Conservation (phyloP, 306 rosid species). For the Cucurbita argyrosperma region DNA sequence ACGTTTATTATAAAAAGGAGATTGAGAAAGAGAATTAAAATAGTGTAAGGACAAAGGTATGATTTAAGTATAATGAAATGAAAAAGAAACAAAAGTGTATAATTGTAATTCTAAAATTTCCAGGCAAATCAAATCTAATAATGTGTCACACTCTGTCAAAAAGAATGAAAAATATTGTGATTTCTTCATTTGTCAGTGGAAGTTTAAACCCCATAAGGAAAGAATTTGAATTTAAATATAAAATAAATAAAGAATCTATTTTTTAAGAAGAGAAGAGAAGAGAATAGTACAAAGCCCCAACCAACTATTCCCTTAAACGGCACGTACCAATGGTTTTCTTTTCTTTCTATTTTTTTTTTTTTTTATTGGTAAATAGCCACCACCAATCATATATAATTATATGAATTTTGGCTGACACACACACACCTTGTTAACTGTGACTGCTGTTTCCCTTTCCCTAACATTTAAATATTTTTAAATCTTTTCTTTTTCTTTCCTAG, state of each 20-base stretch:
- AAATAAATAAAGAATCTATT: not conserved
- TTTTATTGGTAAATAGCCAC: not conserved
- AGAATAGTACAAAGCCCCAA: not conserved
- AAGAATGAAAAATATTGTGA: not conserved
- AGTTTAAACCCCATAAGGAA: not conserved
- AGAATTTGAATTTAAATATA: not conserved
- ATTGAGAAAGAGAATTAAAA: not conserved
- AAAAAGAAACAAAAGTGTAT: not conserved
- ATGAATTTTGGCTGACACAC: not conserved
- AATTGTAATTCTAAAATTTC: not conserved
- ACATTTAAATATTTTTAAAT: not conserved
- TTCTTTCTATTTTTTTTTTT: not conserved
- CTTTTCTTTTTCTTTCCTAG: not conserved
- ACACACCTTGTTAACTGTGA: not conserved
- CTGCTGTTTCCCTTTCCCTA: not conserved
- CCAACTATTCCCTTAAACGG: conserved; percentile 4
- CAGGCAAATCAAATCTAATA: not conserved
- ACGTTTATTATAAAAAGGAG: not conserved
- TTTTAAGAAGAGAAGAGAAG: not conserved
- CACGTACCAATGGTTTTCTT: not conserved
- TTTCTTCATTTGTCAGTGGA: not conserved
- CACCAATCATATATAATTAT: conserved; percentile 3
- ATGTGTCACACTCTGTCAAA: not conserved
- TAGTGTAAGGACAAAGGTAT: not conserved
- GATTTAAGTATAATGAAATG: not conserved